Conservation (phyloP, 768 basidiomycete genomes). For the Botryobasidium botryosum region DNA sequence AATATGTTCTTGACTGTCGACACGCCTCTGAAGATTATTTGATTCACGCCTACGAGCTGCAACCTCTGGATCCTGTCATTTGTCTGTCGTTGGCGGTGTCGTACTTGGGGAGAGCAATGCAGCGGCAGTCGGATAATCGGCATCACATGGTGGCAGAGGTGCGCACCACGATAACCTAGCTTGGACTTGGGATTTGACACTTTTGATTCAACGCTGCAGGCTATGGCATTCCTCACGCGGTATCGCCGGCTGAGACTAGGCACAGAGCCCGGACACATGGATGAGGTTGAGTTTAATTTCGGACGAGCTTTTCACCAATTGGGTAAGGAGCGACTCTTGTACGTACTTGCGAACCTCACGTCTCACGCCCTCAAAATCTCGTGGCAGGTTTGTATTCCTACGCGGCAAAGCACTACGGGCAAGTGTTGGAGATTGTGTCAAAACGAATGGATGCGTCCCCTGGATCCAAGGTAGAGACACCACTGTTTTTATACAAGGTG, state of each 20-base stretch:
- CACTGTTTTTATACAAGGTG: background rate
- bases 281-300: conserved; percentile 88
- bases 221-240: conserved; percentile 64
- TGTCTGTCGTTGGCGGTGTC: conserved; percentile 70
- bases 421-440: conserved; percentile 48
- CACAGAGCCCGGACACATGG: conserved; percentile 25
- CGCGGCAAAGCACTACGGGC: conserved; percentile 73
- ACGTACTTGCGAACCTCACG: background rate
- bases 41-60: conserved; percentile 74
- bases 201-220: conserved; percentile 26
- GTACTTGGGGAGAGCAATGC: conserved; percentile 80
- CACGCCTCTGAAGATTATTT: conserved; percentile 63
- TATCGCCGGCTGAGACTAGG: conserved; percentile 51
- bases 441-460: conserved; percentile 17
- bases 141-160: conserved; percentile 76
- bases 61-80: conserved; percentile 68
- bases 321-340: conserved; percentile 29
- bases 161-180: background rate
- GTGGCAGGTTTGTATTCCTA: conserved; percentile 55
- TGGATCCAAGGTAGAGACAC: background rate
- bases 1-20: background rate
- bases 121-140: conserved; percentile 85
- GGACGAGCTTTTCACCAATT: conserved; percentile 84
- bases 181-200: background rate
- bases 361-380: conserved; percentile 1